Base-by-base conservation (phyloP, 805 yeast species). In the Saturnispora kantuleensis region DNA sequence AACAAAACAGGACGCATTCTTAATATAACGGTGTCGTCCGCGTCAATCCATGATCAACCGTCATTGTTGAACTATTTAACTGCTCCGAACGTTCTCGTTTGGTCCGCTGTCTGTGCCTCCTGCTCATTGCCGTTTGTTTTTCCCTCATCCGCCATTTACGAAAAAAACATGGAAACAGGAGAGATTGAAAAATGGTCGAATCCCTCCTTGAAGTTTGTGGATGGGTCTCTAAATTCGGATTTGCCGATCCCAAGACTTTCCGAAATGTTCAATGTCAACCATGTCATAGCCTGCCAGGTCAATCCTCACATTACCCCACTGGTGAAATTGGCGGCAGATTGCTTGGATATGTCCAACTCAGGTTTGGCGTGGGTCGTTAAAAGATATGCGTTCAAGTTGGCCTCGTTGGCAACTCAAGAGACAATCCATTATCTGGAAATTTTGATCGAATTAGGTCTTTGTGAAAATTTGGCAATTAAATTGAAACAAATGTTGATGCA, bases 221-320 rank as follows among this genome's bases (percentile, higher is more conserved):
- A 93, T 62, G 99, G 99, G 0, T 87, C 96, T 0, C 96, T 93
- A 7, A 94, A 90, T 57, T 85, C 86, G 50, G 99, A 93, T 61
- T 66, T 93, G 42, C 99, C 99, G 3, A 81, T 88, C 26, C 73
- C 94, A 2, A 73, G 97, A 52, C 68, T 93, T 17, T 82, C 94
- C 16, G 98, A 93, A 59, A 88, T 93, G 96, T 93, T 93, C 62
- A 90, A 93, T 57, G 96, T 93, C 29, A 95, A 93, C 59, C 96
- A 93, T 61, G 89, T 93, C 50, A 88, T 93, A 53, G 98, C 97
- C 0, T 90, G 95, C 38, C 99, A 93, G 60, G 98, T 93, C 1
- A 93, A 93, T 57, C 95, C 97, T 0, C 98, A 93, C 59, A 95
- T 93, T 12, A 85, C 84, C 2, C 98, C 98, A 0, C 73, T 90